phyloP scores from a whole-genome alignment of 352 stramenopile species.

The Aphanomyces cochlioides region DNA sequence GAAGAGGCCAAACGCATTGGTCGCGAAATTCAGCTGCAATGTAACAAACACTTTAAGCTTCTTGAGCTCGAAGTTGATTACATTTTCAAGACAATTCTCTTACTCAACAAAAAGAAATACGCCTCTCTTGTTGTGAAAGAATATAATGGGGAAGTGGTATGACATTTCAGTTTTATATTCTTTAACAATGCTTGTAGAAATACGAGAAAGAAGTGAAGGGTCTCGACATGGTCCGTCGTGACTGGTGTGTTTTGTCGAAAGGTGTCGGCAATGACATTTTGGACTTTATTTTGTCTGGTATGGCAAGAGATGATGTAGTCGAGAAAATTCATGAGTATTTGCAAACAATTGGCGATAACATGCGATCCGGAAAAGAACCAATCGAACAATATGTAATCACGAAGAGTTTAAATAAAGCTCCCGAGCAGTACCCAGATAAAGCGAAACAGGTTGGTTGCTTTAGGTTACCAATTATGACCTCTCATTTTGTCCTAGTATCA shows the following conservation, averaged over 20 bases:
- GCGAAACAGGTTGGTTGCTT: conserved; percentile 81
- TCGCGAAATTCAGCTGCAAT: conserved; percentile 94
- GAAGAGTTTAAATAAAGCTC: conserved; percentile 99
- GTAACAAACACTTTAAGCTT: conserved; percentile 99
- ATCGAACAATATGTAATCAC: conserved; percentile 99
- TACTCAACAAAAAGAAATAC: conserved; percentile 99
- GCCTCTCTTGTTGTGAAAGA: conserved; percentile 95
- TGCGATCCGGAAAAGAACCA: conserved; percentile 91
- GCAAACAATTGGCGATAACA: conserved; percentile 85
- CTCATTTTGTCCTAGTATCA: conserved; percentile 58
- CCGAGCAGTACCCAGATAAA: conserved; percentile 96
- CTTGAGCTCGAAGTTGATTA: conserved; percentile 99
- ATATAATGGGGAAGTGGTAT: conserved; percentile 31
- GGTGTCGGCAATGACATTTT: conserved; percentile 94
- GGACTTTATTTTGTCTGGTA: conserved; percentile 96
- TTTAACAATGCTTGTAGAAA: conserved; percentile 15
- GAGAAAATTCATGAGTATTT: conserved; percentile 97
- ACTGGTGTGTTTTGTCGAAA: conserved; percentile 99
- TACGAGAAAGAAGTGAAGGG: conserved; percentile 98
- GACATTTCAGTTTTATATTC: not conserved
- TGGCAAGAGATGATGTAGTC: conserved; percentile 92
- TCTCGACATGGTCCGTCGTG: conserved; percentile 95
- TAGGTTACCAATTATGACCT: not conserved
- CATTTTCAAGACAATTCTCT: conserved; percentile 98
- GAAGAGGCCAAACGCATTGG: conserved; percentile 93